Conservation (phyloP, 805 yeast genomes). For the Gaillardinia entomophila region DNA sequence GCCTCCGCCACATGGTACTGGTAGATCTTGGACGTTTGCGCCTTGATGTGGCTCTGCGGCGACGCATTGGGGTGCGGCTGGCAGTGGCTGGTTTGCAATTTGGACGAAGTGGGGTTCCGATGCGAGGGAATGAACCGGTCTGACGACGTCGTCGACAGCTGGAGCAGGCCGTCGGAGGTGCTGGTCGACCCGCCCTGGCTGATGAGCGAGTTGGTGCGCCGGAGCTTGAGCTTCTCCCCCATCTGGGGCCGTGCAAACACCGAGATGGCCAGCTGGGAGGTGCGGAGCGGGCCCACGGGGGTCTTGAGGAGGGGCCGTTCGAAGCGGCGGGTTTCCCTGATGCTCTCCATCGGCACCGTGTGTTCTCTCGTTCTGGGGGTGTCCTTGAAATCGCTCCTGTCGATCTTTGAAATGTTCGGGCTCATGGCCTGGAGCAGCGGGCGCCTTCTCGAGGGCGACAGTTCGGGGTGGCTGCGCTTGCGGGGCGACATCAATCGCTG, state of each 20-base stretch:
- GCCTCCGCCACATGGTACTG: slow-evolving; percentile 88
- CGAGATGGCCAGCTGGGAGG: neutral
- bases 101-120: slow-evolving; percentile 35
- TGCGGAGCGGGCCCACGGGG: neutral
- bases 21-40: slow-evolving; percentile 52
- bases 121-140: slow-evolving; percentile 42
- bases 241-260: neutral
- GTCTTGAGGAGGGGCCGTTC: neutral
- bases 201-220: neutral
- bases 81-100: slow-evolving; percentile 24
- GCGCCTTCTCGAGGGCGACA: no score
- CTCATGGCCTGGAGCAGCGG: no score
- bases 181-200: neutral
- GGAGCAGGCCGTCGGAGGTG: neutral
- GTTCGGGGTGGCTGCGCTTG: no score
- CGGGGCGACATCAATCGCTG: no score
- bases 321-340: no score
- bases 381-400: no score
- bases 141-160: slow-evolving; percentile 3
- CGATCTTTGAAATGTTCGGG: no score
- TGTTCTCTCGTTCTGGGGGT: no score
- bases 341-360: no score
- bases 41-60: slow-evolving; percentile 50
- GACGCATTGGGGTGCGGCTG: slow-evolving; percentile 41
- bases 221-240: neutral